Evolutionary conservation across 2,329 filamentous ascomycete genomes (phyloP), one percentile per base, ranked within the genome.

Genomic region (Cercospora beticola): DNA sequence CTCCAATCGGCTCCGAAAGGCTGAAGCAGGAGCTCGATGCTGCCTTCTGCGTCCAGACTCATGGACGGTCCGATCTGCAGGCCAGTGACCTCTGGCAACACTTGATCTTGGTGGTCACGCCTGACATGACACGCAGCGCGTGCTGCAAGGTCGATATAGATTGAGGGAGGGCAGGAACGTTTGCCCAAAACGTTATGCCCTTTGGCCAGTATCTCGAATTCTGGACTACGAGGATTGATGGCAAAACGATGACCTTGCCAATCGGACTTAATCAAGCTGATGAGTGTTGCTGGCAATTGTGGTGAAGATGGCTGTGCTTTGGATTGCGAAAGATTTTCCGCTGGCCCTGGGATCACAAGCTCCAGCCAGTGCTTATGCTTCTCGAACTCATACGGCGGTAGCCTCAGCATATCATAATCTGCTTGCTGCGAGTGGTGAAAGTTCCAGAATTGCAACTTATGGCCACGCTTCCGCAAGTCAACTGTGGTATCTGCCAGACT

Each of bases 301-400:
- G 49, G 62, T 16, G 62, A 30, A n/a, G 28, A 18, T 6, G 21
- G 16, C 18, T 36, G 18, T 33, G 57, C 62, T 40, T 57, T 16
- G 16, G 6, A 8, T 26, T 43, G 31, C 36, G 18, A 26, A 40
- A 21, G 7, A 26, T 5, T 26, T 18, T 9, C 21, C 49, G 10
- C 62, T 26, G 62, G 52, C 36, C 18, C 54, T 46, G n/a, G 52
- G 12, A 36, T 33, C 5, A 57, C 49, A 10, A 68, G 28, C 18
- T 65, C 66, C 23, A 68, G 40, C 66, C 66, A 68, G 43, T 68
- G 66, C 40, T 43, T 65, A 26, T 49, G 10, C 21, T 62, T 65
- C n/a, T 61, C 62, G 56, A 65, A 68, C 14, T 46, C 4, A 31
- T 68, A 68, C 7, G 62, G 66, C 18, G 66, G 66, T 14, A 68